phyloP scores from a whole-genome alignment of 805 yeast species.

The Wickerhamiella hasegawae region DNA sequence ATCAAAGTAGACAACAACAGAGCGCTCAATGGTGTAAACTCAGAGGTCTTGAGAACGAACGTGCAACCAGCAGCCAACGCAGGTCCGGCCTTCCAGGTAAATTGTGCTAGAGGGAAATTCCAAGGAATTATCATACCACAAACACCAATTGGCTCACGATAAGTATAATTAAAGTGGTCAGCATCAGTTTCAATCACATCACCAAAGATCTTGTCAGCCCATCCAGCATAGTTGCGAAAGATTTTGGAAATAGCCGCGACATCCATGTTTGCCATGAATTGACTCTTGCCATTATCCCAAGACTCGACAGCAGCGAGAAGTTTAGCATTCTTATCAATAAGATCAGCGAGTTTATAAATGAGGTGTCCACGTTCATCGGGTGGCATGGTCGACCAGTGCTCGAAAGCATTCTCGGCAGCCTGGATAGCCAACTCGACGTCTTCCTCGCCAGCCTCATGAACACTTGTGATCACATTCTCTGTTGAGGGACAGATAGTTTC shows the following conservation, averaged over 20 bases:
- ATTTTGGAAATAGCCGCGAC: slow-evolving; percentile 52
- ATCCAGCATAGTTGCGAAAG: slow-evolving; percentile 77
- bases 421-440: slow-evolving; percentile 77
- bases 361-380: slow-evolving; percentile 59
- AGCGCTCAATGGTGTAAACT: slow-evolving; percentile 82
- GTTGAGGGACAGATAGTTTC: slow-evolving; percentile 55
- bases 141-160: slow-evolving; percentile 85
- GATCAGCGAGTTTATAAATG: slow-evolving; percentile 58
- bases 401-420: slow-evolving; percentile 70
- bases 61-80: slow-evolving; percentile 85
- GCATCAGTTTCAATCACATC: slow-evolving; percentile 58
- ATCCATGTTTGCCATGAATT: slow-evolving; percentile 52
- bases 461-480: slow-evolving; percentile 50
- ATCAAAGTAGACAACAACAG: slow-evolving; percentile 53
- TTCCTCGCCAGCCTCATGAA: slow-evolving; percentile 59
- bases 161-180: slow-evolving; percentile 59
- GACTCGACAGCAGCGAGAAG: slow-evolving; percentile 68
- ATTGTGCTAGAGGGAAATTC: slow-evolving; percentile 92
- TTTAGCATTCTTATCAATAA: slow-evolving; percentile 56
- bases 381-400: slow-evolving; percentile 47
- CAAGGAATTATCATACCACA: slow-evolving; percentile 94
- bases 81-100: slow-evolving; percentile 90
- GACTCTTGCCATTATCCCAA: slow-evolving; percentile 78
- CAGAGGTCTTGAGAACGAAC: slow-evolving; percentile 78
- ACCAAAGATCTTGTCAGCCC: slow-evolving; percentile 78